phyloP scores from a whole-genome alignment of 176 grass and related monocot species.

The Ensete glaucum region DNA sequence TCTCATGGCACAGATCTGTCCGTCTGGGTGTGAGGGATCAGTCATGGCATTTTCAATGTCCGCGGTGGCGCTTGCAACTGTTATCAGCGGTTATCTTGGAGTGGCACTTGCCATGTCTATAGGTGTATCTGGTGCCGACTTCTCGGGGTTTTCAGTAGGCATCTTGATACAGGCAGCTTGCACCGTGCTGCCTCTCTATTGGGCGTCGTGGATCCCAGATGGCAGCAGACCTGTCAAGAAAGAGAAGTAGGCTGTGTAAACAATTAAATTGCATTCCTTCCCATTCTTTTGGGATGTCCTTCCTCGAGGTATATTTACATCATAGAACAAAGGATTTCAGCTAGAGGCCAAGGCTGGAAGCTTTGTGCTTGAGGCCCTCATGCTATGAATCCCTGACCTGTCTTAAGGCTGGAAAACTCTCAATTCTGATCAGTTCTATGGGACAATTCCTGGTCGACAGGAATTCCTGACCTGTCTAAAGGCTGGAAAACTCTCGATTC shows the following conservation, averaged over 20 bases:
- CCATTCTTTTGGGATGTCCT: not conserved
- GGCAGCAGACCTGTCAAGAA: constrained; percentile 46
- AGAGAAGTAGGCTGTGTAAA: constrained; percentile 33
- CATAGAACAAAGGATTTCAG: too few relatives aligned
- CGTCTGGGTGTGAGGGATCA: constrained; percentile 68
- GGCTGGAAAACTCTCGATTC: too few relatives aligned
- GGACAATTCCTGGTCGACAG: too few relatives aligned
- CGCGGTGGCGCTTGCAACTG: constrained; percentile 49
- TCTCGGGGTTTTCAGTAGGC: constrained; percentile 49
- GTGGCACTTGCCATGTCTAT: constrained; percentile 59
- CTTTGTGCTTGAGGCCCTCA: too few relatives aligned
- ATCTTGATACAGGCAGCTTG: constrained; percentile 62
- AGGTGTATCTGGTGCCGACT: constrained; percentile 54
- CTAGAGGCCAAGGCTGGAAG: too few relatives aligned
- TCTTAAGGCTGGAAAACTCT: too few relatives aligned
- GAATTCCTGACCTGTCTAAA: too few relatives aligned
- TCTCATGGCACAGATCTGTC: constrained; percentile 68
- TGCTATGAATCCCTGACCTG: too few relatives aligned
- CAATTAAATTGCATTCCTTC: not conserved
- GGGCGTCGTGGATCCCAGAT: constrained; percentile 51
- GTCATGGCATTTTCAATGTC: constrained; percentile 96
- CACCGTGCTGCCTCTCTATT: constrained; percentile 57
- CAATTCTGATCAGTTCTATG: too few relatives aligned
- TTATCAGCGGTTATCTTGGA: constrained; percentile 77
- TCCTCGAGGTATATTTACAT: not conserved